Conservation (phyloP, 495 filamentous ascomycete genomes). For the Penicillium alfredii region DNA sequence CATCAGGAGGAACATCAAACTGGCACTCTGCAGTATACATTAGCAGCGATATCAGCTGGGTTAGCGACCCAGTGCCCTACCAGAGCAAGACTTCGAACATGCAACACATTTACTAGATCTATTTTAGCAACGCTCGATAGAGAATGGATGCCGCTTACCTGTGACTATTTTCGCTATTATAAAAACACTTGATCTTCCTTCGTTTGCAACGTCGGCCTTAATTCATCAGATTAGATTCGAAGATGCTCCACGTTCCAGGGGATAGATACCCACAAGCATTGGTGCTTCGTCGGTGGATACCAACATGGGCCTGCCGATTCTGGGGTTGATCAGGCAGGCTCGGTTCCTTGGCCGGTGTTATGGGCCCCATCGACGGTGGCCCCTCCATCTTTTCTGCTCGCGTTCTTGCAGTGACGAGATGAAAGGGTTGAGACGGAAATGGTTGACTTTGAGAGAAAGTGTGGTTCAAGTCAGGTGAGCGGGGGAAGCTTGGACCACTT, state of each 20-base stretch:
- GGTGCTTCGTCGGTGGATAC: slow-evolving; percentile 5
- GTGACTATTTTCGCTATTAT: slow-evolving; percentile 4
- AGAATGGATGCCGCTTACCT: too few relatives aligned
- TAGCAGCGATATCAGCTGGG: neutral
- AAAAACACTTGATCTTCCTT: slow-evolving; percentile 12
- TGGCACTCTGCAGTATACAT: slow-evolving; percentile 2
- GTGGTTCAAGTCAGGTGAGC: too few relatives aligned
- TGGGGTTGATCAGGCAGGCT: too few relatives aligned
- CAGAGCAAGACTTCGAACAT: slow-evolving; percentile 4
- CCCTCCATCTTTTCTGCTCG: too few relatives aligned
- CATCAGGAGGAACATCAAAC: slow-evolving; percentile 11
- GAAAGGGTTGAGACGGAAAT: too few relatives aligned
- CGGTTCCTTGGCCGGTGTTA: too few relatives aligned
- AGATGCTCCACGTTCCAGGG: too few relatives aligned
- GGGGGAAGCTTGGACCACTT: too few relatives aligned
- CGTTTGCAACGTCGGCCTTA: slow-evolving; percentile 11
- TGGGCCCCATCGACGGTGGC: too few relatives aligned
- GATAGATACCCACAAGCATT: slow-evolving; percentile 9
- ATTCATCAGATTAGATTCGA: neutral
- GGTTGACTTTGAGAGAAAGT: too few relatives aligned
- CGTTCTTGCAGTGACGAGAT: too few relatives aligned
- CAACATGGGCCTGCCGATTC: neutral
- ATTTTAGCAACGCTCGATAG: neutral
- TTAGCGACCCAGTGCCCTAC: neutral
- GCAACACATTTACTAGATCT: slow-evolving; percentile 8